A percentile compares a stretch with the other conserved stretches of the same genome.
These are phyloP conservation scores for Carpinus viminea DNA, from an alignment of 306 rosid genomes.

Conservation along the genomic window DNA sequence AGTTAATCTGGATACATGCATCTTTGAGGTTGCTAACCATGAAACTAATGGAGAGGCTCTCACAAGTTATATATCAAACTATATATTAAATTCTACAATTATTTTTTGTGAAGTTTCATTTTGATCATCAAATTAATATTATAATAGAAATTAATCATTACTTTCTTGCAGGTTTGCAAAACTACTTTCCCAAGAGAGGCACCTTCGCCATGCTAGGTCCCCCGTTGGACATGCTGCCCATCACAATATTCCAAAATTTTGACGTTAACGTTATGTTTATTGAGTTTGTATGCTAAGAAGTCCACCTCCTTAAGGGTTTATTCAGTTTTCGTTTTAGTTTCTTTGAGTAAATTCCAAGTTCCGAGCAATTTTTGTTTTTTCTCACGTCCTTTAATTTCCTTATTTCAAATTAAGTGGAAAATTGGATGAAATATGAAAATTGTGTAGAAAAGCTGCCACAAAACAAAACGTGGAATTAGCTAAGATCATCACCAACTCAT, in stretches of 20 bases:
- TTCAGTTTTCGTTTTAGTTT: background rate
- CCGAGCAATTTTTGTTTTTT: too few species aligned
- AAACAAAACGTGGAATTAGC: too few species aligned
- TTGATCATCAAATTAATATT: background rate
- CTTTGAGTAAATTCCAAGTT: too few species aligned
- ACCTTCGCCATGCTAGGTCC: constrained; percentile 44
- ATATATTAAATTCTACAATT: background rate
- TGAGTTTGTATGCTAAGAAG: background rate
- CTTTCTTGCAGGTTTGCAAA: constrained; percentile 46
- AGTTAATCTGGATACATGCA: constrained; percentile 51
- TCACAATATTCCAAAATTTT: too few species aligned
- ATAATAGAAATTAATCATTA: background rate
- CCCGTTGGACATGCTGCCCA: constrained; percentile 15
- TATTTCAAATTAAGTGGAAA: too few species aligned
- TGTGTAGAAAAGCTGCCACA: too few species aligned
- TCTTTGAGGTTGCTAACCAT: constrained; percentile 18
- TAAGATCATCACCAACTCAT: too few species aligned
- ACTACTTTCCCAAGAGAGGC: constrained; percentile 49
- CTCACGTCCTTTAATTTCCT: too few species aligned
- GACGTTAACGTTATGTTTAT: background rate
- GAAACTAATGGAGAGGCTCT: constrained; percentile 57
- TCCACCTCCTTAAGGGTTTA: background rate
- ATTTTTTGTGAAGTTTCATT: background rate
- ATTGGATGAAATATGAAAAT: too few species aligned
- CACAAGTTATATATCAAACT: constrained; percentile 26